Evolutionary conservation across 805 yeast species (phyloP).

Genomic region (Teunomyces stri): DNA sequence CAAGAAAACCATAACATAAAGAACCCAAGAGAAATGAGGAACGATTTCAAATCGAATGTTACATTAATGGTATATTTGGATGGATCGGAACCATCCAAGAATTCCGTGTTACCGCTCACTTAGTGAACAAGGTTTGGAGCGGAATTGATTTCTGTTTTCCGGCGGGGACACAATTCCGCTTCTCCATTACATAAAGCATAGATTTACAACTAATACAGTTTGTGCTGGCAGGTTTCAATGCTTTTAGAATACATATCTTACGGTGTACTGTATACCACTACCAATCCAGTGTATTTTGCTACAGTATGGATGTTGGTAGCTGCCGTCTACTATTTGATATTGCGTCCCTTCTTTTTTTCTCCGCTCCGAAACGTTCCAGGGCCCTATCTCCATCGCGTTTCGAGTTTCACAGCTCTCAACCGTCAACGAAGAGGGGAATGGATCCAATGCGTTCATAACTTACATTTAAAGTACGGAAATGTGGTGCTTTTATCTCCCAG

Average conservation of each 20-base stretch:
- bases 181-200: not conserved
- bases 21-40: too few relatives aligned
- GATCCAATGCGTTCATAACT: slow-evolving; percentile 38
- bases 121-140: not conserved
- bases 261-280: not conserved
- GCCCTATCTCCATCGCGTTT: slow-evolving; percentile 49
- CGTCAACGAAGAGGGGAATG: slow-evolving; percentile 46
- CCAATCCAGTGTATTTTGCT: not conserved
- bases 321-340: slow-evolving; percentile 26
- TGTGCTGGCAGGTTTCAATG: not conserved
- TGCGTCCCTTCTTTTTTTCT: slow-evolving; percentile 48
- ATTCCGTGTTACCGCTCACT: too few relatives aligned
- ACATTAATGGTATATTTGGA: too few relatives aligned
- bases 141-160: not conserved
- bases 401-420: slow-evolving; percentile 32
- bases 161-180: not conserved
- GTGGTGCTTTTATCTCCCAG: slow-evolving; percentile 60
- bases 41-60: too few relatives aligned
- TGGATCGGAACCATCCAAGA: too few relatives aligned
- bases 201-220: not conserved
- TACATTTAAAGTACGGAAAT: slow-evolving; percentile 60
- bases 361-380: slow-evolving; percentile 58
- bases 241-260: not conserved
- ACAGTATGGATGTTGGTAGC: not conserved
- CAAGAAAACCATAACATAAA: too few relatives aligned